phyloP scores from a whole-genome alignment of 2,329 filamentous ascomycete species.

The Pseudocercospora eumusae region DNA sequence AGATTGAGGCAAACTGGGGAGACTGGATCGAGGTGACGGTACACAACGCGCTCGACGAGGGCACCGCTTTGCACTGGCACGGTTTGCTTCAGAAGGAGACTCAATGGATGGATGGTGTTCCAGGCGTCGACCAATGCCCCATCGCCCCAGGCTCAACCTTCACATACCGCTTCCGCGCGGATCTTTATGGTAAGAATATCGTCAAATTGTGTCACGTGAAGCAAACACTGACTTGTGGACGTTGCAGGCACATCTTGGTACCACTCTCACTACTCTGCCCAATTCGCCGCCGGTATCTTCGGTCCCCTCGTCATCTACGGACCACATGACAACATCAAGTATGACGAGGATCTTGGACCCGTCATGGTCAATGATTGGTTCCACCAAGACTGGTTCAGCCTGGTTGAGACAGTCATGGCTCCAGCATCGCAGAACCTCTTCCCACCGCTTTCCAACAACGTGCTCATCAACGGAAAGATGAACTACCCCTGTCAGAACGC shows the following conservation, averaged over 20 bases:
- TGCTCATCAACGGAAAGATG: slow-evolving; percentile 33
- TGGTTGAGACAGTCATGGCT: slow-evolving; percentile 39
- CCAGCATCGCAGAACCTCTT: slow-evolving; percentile 24
- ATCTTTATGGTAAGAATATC: slow-evolving; percentile 42
- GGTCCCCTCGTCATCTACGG: slow-evolving; percentile 50
- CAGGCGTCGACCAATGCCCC: slow-evolving; percentile 50
- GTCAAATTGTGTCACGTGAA: background rate
- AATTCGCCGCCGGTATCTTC: slow-evolving; percentile 46
- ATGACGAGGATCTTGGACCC: slow-evolving; percentile 49
- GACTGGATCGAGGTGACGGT: slow-evolving; percentile 42
- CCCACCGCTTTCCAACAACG: slow-evolving; percentile 37
- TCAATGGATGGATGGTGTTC: slow-evolving; percentile 55
- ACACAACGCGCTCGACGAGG: slow-evolving; percentile 43
- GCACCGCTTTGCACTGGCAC: slow-evolving; percentile 57
- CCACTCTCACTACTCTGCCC: slow-evolving; percentile 47
- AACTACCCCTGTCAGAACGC: slow-evolving; percentile 38
- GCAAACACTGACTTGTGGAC: slow-evolving; percentile 35
- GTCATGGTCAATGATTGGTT: slow-evolving; percentile 49
- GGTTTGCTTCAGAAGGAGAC: slow-evolving; percentile 54
- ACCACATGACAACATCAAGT: slow-evolving; percentile 43
- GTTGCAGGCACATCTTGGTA: slow-evolving; percentile 37
- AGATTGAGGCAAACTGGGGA: slow-evolving; percentile 41
- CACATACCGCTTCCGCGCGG: slow-evolving; percentile 45
- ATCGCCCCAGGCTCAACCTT: slow-evolving; percentile 43
- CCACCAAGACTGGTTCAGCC: slow-evolving; percentile 39